A percentile compares a stretch with the other conserved stretches of the same genome.
phyloP scores from a whole-genome alignment of 2,329 filamentous ascomycete species.

The Chaetomium sp. region DNA sequence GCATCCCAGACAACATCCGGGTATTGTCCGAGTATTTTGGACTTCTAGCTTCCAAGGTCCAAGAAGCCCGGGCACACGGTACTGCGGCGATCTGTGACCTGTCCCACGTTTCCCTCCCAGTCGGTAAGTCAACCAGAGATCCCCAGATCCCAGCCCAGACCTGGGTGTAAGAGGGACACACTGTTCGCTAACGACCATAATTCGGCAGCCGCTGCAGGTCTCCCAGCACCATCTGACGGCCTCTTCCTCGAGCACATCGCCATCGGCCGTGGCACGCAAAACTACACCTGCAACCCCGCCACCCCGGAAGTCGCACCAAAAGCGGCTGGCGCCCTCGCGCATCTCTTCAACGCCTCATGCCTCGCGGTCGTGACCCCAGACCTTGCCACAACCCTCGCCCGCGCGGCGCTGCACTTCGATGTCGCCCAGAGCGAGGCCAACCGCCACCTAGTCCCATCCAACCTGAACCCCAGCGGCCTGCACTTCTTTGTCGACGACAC shows the following conservation, averaged over 20 bases:
- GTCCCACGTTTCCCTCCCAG: conserved; percentile 45
- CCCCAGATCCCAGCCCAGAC: conserved; percentile 13
- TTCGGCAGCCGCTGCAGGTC: conserved; percentile 22
- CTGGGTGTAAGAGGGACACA: background rate
- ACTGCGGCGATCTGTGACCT: conserved; percentile 47
- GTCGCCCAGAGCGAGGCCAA: conserved; percentile 35
- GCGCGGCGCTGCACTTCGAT: conserved; percentile 61
- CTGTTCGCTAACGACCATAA: background rate
- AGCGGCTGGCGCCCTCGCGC: conserved; percentile 67
- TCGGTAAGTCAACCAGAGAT: conserved; percentile 32
- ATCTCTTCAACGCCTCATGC: conserved; percentile 84
- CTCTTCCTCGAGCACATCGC: conserved; percentile 69
- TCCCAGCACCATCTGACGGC: conserved; percentile 56
- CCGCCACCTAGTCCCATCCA: conserved; percentile 45
- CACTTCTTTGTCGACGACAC: conserved; percentile 72
- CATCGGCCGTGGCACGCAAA: conserved; percentile 82
- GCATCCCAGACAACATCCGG: conserved; percentile 35
- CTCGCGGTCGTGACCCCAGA: conserved; percentile 63
- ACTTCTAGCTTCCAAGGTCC: conserved; percentile 49
- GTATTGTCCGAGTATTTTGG: conserved; percentile 57
- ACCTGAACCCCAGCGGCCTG: conserved; percentile 61
- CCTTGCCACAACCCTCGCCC: conserved; percentile 58
- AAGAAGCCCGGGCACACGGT: conserved; percentile 38
- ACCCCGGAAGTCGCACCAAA: conserved; percentile 56
- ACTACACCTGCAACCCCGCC: conserved; percentile 74